phyloP scores from a whole-genome alignment of 495 filamentous ascomycete genomes.

The Aspergillus bertholletiae region DNA sequence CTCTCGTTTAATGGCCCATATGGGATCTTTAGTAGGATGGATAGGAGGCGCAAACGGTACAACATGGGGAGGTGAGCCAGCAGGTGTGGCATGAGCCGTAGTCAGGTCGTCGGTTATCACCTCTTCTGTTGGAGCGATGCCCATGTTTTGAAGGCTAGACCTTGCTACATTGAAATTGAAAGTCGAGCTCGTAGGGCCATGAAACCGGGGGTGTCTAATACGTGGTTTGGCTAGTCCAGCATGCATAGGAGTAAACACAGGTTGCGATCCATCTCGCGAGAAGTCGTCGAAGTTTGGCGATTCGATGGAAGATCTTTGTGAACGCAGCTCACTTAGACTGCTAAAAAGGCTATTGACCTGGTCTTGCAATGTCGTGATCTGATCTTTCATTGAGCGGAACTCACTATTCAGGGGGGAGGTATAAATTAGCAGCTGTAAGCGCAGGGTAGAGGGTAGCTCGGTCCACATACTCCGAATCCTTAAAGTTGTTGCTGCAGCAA shows the following conservation, averaged over 20 bases:
- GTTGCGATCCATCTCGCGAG: constrained; percentile 36
- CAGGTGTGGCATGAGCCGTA: constrained; percentile 47
- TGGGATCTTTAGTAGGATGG: constrained; percentile 61
- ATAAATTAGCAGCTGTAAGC: constrained; percentile 5
- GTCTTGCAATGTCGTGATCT: constrained; percentile 73
- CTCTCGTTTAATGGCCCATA: constrained; percentile 68
- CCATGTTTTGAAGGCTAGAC: constrained; percentile 85
- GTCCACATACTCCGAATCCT: constrained; percentile 66
- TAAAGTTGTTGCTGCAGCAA: constrained; percentile 78
- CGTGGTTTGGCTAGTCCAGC: constrained; percentile 32
- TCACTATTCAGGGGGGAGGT: constrained; percentile 47
- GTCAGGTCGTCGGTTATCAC: constrained; percentile 54
- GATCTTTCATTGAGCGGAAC: constrained; percentile 71
- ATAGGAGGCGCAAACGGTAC: constrained; percentile 22
- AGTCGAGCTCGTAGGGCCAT: constrained; percentile 79
- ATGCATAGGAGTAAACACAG: constrained; percentile 33
- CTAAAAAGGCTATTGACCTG: constrained; percentile 75
- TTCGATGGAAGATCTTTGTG: constrained; percentile 33
- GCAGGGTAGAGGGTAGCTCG: background rate
- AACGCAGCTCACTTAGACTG: constrained; percentile 62
- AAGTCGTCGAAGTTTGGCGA: constrained; percentile 36
- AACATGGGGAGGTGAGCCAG: constrained; percentile 46
- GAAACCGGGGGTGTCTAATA: constrained; percentile 61
- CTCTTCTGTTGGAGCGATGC: constrained; percentile 58
- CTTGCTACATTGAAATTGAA: constrained; percentile 87